Percentiles rank a stretch among this genome's conserved stretches.
Conservation (phyloP, 352 stramenopile species). For the Phytophthora constricta region DNA sequence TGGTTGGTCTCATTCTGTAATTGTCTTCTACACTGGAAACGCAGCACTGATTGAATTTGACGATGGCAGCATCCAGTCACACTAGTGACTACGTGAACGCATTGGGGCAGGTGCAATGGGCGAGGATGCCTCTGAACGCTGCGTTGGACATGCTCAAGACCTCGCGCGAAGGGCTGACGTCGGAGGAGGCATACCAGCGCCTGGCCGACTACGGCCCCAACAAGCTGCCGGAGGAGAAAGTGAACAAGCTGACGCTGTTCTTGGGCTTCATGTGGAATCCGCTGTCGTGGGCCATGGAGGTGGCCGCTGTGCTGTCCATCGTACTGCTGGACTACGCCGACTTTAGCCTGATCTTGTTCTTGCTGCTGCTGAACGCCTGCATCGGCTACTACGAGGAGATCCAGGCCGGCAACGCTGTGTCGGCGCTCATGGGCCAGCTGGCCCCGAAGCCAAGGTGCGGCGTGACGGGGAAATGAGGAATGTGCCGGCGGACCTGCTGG, state of each 20-base stretch:
- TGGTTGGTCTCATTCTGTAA: too few relatives aligned
- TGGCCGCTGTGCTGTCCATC: constrained; percentile 74
- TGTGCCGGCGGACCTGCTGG: constrained; percentile 66
- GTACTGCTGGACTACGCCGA: constrained; percentile 82
- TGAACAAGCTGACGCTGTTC: constrained; percentile 85
- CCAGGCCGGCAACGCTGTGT: constrained; percentile 88
- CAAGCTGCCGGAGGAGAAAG: constrained; percentile 80
- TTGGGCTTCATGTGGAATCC: constrained; percentile 86
- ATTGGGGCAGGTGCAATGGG: constrained; percentile 6
- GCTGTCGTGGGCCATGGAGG: constrained; percentile 85
- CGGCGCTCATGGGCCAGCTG: constrained; percentile 89
- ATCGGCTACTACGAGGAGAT: constrained; percentile 86
- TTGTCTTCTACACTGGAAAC: too few relatives aligned
- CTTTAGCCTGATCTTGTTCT: constrained; percentile 72
- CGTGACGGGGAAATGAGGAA: constrained; percentile 83
- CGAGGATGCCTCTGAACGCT: constrained; percentile 62
- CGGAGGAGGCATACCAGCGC: constrained; percentile 75
- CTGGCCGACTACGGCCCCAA: constrained; percentile 82
- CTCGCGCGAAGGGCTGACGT: constrained; percentile 69
- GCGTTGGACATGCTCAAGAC: constrained; percentile 86
- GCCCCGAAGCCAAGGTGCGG: constrained; percentile 85
- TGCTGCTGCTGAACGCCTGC: constrained; percentile 76
- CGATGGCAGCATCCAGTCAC: not conserved
- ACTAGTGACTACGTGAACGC: constrained; percentile 90
- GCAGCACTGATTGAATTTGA: not conserved